A percentile compares a stretch with the other conserved stretches of the same genome.
These are phyloP conservation scores for Aspergillus intermedius DNA, from an alignment of 2,329 filamentous ascomycete species.

Conservation along the genomic window DNA sequence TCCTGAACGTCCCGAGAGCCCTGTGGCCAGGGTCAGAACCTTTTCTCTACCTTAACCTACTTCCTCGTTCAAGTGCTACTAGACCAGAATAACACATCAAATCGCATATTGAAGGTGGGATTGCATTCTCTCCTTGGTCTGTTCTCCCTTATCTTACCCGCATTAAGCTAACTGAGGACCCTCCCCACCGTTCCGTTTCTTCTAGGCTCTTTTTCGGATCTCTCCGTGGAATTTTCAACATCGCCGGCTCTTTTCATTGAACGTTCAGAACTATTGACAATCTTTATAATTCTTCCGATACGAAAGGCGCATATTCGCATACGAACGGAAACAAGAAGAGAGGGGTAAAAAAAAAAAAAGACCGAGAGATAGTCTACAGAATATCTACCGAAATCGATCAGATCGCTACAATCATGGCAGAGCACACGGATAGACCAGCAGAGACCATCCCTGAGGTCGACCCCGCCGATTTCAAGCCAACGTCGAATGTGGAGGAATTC, in stretches of 20 bases:
- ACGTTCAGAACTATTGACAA: neutral
- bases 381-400: neutral
- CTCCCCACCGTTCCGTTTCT: slow-evolving; percentile 8
- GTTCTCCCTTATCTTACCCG: slow-evolving; percentile 7
- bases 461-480: slow-evolving; percentile 21
- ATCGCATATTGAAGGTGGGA: neutral
- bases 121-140: neutral
- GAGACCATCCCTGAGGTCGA: slow-evolving; percentile 22
- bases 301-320: too few species aligned
- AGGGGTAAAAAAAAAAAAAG: too few species aligned
- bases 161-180: slow-evolving; percentile 7
- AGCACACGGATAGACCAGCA: slow-evolving; percentile 20
- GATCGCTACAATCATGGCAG: slow-evolving; percentile 20
- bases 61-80: neutral
- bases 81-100: neutral
- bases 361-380: too few species aligned
- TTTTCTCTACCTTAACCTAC: neutral
- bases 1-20: slow-evolving; percentile 4
- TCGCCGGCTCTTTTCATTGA: slow-evolving; percentile 1
- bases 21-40: neutral
- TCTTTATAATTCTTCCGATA: too few species aligned
- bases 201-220: slow-evolving; percentile 4
- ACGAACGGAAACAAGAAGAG: too few species aligned
- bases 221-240: slow-evolving; percentile 5
- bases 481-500: slow-evolving; percentile 25